Evolutionary conservation across 208 protist species (phyloP).

Genomic region (Acanthamoeba culbertsoni): DNA sequence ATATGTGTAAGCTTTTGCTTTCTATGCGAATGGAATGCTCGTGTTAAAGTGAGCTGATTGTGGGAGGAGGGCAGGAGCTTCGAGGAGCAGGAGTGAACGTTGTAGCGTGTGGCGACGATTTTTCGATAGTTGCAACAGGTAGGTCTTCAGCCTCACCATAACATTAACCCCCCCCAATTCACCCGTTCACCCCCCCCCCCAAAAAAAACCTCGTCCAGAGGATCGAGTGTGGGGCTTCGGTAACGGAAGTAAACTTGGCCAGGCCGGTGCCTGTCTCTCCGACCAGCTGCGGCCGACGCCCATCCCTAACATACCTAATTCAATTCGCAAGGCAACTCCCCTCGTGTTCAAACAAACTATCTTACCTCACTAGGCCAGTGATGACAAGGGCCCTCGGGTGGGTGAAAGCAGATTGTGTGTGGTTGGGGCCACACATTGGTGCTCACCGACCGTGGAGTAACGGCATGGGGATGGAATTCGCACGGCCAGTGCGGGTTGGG

Average conservation of each 20-base stretch:
- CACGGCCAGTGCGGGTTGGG: constrained; percentile 24
- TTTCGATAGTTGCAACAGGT: not conserved
- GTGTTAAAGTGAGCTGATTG: too few species aligned
- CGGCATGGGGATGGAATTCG: not conserved
- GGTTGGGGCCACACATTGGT: constrained; percentile 27
- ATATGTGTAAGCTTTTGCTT: too few species aligned
- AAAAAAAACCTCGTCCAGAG: too few species aligned
- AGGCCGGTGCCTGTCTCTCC: not conserved
- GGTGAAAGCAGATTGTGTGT: not conserved
- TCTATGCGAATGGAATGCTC: too few species aligned
- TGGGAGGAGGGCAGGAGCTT: not conserved
- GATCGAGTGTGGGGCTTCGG: not conserved
- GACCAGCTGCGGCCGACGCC: not conserved
- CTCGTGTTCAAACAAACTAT: not conserved
- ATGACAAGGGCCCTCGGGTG: too few species aligned
- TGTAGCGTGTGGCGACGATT: not conserved
- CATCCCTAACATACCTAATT: not conserved
- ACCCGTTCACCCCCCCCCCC: too few species aligned
- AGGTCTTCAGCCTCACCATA: not conserved
- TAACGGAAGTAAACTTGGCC: constrained; percentile 18
- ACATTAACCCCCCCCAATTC: too few species aligned
- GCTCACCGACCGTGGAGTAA: not conserved
- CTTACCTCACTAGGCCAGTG: not conserved
- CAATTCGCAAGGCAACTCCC: not conserved
- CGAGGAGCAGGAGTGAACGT: not conserved